Percentiles rank a stretch among this genome's conserved stretches.
Conservation (phyloP, 2,329 filamentous ascomycete species). For the Ascochyta fabae region DNA sequence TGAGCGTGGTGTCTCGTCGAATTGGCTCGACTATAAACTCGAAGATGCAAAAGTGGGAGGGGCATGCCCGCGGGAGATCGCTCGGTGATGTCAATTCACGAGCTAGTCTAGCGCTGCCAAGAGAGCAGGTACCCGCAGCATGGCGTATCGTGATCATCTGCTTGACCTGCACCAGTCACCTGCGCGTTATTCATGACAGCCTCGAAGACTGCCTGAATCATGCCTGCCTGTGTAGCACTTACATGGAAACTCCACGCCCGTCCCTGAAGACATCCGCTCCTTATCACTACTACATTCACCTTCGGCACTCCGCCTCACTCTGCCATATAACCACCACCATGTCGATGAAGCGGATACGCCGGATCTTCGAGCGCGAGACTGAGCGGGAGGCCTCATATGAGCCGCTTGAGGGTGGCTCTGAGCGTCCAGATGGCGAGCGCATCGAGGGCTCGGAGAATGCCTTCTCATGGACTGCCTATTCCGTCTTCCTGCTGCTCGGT, state of each 20-base stretch:
- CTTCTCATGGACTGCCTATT: conserved; percentile 88
- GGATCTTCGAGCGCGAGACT: conserved; percentile 38
- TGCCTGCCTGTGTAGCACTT: conserved; percentile 26
- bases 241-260: not conserved
- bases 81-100: conserved; percentile 16
- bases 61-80: conserved; percentile 19
- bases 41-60: conserved; percentile 2
- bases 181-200: conserved; percentile 27
- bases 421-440: conserved; percentile 42
- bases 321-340: conserved; percentile 2
- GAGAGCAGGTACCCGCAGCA: conserved; percentile 11
- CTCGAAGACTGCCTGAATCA: conserved; percentile 18
- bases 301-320: conserved; percentile 17
- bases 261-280: conserved; percentile 17
- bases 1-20: not conserved
- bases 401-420: conserved; percentile 47
- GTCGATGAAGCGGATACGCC: conserved; percentile 47
- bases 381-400: conserved; percentile 42
- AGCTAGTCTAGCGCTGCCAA: conserved; percentile 6
- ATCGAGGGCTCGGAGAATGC: conserved; percentile 34
- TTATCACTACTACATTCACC: conserved; percentile 13
- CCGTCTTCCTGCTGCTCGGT: conserved; percentile 82
- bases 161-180: conserved; percentile 15
- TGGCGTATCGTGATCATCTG: conserved; percentile 9
- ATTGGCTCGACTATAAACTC: not conserved